Evolutionary conservation across 441 rosid species (phyloP).

Genomic region (Jatropha multifida): DNA sequence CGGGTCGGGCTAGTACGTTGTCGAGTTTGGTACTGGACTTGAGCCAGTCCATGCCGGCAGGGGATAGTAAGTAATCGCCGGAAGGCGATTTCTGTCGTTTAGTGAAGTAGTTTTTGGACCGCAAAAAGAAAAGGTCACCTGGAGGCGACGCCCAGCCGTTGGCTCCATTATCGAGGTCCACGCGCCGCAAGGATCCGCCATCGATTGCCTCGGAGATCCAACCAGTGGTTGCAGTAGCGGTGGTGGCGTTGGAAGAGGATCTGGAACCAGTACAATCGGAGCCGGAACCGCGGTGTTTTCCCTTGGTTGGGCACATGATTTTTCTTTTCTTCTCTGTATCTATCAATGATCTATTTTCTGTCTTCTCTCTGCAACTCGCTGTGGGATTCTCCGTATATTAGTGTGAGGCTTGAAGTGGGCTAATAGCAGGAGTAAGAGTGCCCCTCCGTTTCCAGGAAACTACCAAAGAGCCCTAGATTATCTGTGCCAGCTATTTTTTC

Average conservation of each 20-base stretch:
- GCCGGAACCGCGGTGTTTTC: constrained; percentile 36
- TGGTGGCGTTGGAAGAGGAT: constrained; percentile 17
- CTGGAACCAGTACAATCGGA: constrained; percentile 24
- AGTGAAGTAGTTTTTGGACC: constrained; percentile 53
- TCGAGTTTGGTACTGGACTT: constrained; percentile 55
- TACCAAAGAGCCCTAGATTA: background rate
- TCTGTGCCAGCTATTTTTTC: background rate
- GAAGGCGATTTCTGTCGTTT: constrained; percentile 63
- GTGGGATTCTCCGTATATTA: background rate
- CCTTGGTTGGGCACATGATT: constrained; percentile 48
- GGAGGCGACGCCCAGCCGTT: constrained; percentile 94
- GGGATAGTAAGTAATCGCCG: constrained; percentile 74
- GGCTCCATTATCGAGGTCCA: constrained; percentile 59
- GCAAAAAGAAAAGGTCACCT: constrained; percentile 68
- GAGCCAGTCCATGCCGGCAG: constrained; percentile 93
- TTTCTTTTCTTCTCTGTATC: background rate
- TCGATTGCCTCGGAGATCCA: constrained; percentile 60
- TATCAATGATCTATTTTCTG: too few species aligned
- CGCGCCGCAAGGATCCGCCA: constrained; percentile 63
- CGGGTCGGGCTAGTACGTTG: constrained; percentile 67
- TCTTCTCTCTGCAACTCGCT: background rate
- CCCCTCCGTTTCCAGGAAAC: background rate
- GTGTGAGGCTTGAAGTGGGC: background rate
- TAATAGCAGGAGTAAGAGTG: background rate
- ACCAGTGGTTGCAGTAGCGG: constrained; percentile 28